These are phyloP conservation scores for Secale cereale DNA, from an alignment of 176 grass and related monocot species.

Conservation along the genomic window DNA sequence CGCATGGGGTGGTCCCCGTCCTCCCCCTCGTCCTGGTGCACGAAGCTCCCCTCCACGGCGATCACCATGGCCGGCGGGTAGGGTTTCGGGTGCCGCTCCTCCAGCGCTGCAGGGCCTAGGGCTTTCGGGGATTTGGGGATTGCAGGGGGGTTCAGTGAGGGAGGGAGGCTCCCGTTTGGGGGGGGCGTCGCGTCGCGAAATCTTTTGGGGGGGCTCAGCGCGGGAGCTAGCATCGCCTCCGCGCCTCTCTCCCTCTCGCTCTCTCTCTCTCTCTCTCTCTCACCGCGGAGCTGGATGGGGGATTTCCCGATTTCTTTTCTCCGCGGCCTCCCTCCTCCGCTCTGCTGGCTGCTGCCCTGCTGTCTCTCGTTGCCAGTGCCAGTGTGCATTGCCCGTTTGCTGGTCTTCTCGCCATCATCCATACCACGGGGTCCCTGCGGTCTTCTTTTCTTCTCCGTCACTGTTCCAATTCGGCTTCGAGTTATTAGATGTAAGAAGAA, in stretches of 20 bases:
- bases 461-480: neutral
- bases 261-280: neutral
- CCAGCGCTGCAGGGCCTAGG: constrained; percentile 17
- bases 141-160: neutral
- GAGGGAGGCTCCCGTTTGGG: neutral
- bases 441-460: neutral
- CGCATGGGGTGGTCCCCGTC: constrained; percentile 58
- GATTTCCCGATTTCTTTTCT: constrained; percentile 8
- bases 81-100: constrained; percentile 17
- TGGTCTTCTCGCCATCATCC: neutral
- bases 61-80: constrained; percentile 55
- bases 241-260: neutral
- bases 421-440: neutral
- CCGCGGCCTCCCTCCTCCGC: neutral
- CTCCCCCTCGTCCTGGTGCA: constrained; percentile 39
- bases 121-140: constrained; percentile 31
- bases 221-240: constrained; percentile 25
- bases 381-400: neutral
- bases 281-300: neutral
- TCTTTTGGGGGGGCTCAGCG: constrained; percentile 27
- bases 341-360: neutral
- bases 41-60: constrained; percentile 54
- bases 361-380: neutral
- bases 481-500: neutral
- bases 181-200: constrained; percentile 12